These are phyloP conservation scores for Oryza nivara DNA, from an alignment of 176 grass and related monocot species.

Conservation along the genomic window DNA sequence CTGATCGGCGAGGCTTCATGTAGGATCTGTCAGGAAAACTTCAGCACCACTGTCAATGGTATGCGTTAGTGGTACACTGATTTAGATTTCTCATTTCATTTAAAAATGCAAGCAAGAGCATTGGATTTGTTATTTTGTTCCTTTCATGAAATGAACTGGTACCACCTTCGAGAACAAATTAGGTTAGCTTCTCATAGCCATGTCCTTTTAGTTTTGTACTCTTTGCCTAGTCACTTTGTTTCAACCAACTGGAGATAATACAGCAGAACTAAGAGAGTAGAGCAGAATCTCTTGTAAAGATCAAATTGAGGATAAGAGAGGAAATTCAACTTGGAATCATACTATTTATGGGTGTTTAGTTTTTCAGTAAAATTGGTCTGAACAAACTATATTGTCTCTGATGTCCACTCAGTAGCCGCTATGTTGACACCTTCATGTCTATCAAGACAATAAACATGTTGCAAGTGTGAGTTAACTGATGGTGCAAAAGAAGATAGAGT, in stretches of 20 bases:
- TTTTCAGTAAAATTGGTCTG: not conserved
- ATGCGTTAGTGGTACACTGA: conserved; percentile 29
- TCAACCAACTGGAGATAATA: not conserved
- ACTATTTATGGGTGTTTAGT: not conserved
- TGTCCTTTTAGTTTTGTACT: not conserved
- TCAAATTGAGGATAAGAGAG: not conserved
- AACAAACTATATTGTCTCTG: conserved; percentile 1
- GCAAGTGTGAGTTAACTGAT: not conserved
- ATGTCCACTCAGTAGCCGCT: not conserved
- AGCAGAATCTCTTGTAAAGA: not conserved
- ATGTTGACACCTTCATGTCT: not conserved
- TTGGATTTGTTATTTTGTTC: not conserved
- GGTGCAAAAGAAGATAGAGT: not conserved
- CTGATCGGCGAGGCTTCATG: conserved; percentile 83
- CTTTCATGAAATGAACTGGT: not conserved
- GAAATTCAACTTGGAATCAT: not conserved
- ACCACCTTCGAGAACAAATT: not conserved
- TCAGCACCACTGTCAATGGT: conserved; percentile 84
- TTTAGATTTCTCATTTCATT: not conserved
- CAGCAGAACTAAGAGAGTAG: not conserved
- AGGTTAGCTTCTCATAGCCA: not conserved
- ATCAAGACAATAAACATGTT: no score
- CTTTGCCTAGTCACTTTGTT: not conserved
- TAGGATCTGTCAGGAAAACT: conserved; percentile 81
- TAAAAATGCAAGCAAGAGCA: conserved; percentile 6